Evolutionary conservation across 495 filamentous ascomycete species (phyloP), one percentile per base, ranked within the genome.

Genomic region (Penicillium egyptiacum): DNA sequence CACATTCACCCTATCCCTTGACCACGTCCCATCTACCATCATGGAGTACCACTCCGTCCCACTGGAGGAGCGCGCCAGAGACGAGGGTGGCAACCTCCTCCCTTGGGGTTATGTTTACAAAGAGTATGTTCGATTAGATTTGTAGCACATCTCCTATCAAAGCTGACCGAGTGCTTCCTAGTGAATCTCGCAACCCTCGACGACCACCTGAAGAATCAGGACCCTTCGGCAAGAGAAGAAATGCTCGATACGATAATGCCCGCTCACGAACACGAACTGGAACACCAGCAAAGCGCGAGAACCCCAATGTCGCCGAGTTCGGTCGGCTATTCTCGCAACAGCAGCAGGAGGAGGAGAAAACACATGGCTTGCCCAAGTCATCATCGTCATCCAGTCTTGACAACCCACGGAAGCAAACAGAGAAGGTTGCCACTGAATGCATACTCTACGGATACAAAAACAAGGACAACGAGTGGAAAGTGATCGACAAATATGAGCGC

Each of bases 401-500:
- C 62, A 75, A 72, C 56, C 53, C 63, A 9, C 63, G 76, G 55
- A 74, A 74, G 51, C 72, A 70, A 48, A 70, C 71, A 17, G 79
- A 81, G 47, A 83, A 81, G 63, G 81, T 84, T 61, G 90, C 92
- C 12, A 91, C 86, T 19, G 90, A 96, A 70, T 83, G 92, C 55
- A 85, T 95, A 25, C 76, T 96, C 23, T 87, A 89, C 57, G 92
- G 92, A n/a, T 96, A 90, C 71, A 82, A 84, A 33, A 79, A 79
- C 35, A 79, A 86, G 43, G 76, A 81, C 37, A 77, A 81, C 26
- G 89, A 94, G 73, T 96, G 90, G 78, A 88, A 90, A 30, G 91
- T 90, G 23, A 87, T 96, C 59, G 85, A 87, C 64, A 86, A 88
- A 66, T 96, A 86, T 70, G 92, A 96, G 76, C 79, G 85, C 47